A percentile compares a stretch with the other conserved stretches of the same genome.
phyloP scores from a whole-genome alignment of 2,329 filamentous ascomycete genomes.

The Didymella lethalis region DNA sequence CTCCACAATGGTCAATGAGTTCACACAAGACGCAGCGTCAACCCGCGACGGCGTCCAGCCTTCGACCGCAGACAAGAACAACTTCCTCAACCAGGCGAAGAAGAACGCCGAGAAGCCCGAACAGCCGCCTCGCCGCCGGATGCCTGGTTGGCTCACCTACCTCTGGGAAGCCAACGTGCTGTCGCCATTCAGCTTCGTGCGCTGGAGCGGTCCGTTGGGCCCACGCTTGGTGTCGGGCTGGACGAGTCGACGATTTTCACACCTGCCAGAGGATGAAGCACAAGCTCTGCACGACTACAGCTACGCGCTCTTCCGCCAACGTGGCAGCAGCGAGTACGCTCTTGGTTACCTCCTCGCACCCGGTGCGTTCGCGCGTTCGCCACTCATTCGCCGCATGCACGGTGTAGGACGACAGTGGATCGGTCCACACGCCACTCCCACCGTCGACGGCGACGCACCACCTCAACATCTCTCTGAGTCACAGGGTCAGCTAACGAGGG shows the following conservation, averaged over 20 bases:
- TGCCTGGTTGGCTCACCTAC: conserved; percentile 88
- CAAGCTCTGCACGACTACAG: conserved; percentile 90
- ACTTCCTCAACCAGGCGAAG: conserved; percentile 60
- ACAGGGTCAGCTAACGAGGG: conserved; percentile 43
- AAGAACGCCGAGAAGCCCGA: conserved; percentile 41
- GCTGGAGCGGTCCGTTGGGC: conserved; percentile 86
- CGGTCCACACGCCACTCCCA: conserved; percentile 35
- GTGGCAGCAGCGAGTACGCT: conserved; percentile 92
- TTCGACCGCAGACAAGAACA: conserved; percentile 65
- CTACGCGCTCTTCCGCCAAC: conserved; percentile 91
- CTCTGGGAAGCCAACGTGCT: conserved; percentile 93
- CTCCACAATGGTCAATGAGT: conserved; percentile 78
- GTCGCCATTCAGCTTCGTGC: conserved; percentile 90
- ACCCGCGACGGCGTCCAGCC: conserved; percentile 76
- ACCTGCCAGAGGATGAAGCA: conserved; percentile 80
- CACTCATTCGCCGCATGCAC: conserved; percentile 86
- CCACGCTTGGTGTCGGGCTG: conserved; percentile 93
- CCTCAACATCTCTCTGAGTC: conserved; percentile 7
- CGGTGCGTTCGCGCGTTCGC: conserved; percentile 87
- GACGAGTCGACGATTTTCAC: conserved; percentile 91
- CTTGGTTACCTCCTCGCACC: conserved; percentile 92
- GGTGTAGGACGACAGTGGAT: conserved; percentile 79
- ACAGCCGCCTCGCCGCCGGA: conserved; percentile 64
- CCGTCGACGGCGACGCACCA: conserved; percentile 38
- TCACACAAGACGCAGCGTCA: conserved; percentile 75